Base-by-base conservation (phyloP, 306 rosid genomes). In the Dicorynia guianensis region DNA sequence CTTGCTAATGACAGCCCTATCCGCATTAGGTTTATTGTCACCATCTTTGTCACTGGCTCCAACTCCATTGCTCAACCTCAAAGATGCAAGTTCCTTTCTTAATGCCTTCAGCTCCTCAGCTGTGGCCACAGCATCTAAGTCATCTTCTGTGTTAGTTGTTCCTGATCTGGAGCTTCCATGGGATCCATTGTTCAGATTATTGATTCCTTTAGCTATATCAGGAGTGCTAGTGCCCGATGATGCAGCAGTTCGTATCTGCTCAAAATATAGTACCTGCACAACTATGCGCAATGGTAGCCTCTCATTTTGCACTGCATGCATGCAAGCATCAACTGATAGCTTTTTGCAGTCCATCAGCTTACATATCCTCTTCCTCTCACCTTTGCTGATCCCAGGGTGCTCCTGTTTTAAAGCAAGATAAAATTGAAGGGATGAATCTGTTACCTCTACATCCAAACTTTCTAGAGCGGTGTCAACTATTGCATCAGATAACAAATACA, bases 271-370 rank as follows among this genome's bases (percentile, higher is more conserved):
- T 72, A 96, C 93, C 84, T 96, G 99, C 86, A 96, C 97, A 6
- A 96, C 93, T 8, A 96, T 96, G 0, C 99, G 96, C 81, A 93
- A 63, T 0, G 99, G 99, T 5, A 96, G 93, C 81, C 99, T 87
- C 92, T 96, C 99, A 5, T 96, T 96, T 80, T 92, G 99, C 72
- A 96, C 92, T 0, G 96, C 99, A 14, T 96, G 99, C 89, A 89
- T 57, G 78, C 97, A 92, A 0, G 99, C 99, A 14, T 96, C 99
- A 7, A 76, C 96, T 0, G 99, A 96, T 14, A 96, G 86, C 75
- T 84, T 96, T 74, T 83, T 82, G 89, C 97, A 92, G 82, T 96
- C 97, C 96, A 96, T 92, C 84, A 96, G 78, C 83, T 89, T 90
- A 93, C 99, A 96, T 74, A 96, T 89, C 81, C 84, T 86, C 84